A percentile compares a stretch with the other conserved stretches of the same genome.
These are phyloP conservation scores for Kuraishia hungarica DNA, from an alignment of 805 yeast species.

Conservation along the genomic window DNA sequence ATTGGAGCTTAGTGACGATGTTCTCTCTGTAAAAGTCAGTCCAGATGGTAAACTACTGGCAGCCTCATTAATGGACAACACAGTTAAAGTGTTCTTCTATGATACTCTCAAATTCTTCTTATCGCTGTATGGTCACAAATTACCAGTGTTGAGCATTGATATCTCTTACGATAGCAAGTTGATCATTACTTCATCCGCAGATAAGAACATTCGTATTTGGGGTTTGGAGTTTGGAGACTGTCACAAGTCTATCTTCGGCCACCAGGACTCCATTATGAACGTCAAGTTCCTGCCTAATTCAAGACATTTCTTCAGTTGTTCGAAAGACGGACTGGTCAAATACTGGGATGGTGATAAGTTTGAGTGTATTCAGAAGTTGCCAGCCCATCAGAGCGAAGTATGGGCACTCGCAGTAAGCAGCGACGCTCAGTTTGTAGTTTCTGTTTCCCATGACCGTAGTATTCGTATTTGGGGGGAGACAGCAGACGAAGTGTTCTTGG, in stretches of 20 bases:
- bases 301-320: conserved; percentile 83
- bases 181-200: conserved; percentile 90
- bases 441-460: conserved; percentile 90
- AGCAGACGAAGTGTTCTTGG: conserved; percentile 91
- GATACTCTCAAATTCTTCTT: conserved; percentile 84
- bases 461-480: conserved; percentile 91
- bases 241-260: conserved; percentile 93
- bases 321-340: conserved; percentile 83
- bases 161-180: conserved; percentile 84
- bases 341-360: conserved; percentile 99
- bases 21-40: conserved; percentile 69
- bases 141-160: conserved; percentile 90
- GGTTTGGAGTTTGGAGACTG: conserved; percentile 99
- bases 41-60: conserved; percentile 75
- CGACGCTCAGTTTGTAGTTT: conserved; percentile 62
- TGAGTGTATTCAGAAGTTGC: conserved; percentile 81
- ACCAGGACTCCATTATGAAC: conserved; percentile 90
- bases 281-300: conserved; percentile 79
- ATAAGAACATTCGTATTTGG: conserved; percentile 96
- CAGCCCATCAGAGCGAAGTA: conserved; percentile 86
- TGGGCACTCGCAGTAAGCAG: conserved; percentile 83
- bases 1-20: conserved; percentile 80
- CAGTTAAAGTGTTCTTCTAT: conserved; percentile 88
- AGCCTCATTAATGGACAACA: conserved; percentile 79
- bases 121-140: conserved; percentile 90